These are phyloP conservation scores for Neospermospora avenae DNA, from an alignment of 2,329 filamentous ascomycete species.

Conservation along the genomic window DNA sequence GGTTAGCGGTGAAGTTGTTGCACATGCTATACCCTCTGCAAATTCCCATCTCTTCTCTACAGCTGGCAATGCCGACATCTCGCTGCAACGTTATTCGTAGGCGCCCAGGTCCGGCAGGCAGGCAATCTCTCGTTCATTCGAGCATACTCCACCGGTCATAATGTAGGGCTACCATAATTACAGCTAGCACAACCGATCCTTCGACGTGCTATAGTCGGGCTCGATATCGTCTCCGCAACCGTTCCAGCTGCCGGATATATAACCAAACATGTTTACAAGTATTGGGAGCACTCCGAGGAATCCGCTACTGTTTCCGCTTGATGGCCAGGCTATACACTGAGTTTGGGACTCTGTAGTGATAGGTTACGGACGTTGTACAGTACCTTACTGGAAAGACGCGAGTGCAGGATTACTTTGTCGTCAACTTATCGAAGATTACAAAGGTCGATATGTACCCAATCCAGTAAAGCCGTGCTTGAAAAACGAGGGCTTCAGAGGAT, in stretches of 20 bases:
- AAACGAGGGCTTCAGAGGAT: not conserved
- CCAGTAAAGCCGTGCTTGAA: not conserved
- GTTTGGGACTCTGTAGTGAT: not conserved
- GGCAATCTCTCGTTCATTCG: not conserved
- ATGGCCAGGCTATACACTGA: not conserved
- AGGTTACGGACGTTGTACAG: not conserved
- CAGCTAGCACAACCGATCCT: not conserved
- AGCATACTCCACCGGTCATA: not conserved
- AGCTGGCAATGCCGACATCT: not conserved
- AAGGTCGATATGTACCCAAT: not conserved
- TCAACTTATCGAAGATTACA: not conserved
- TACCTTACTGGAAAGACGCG: not conserved
- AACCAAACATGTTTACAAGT: not conserved
- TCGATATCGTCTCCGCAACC: not conserved
- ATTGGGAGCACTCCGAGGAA: not conserved
- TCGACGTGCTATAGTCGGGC: not conserved
- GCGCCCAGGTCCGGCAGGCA: not conserved
- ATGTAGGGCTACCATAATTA: not conserved
- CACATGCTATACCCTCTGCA: not conserved
- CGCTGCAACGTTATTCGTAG: not conserved
- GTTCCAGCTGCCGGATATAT: not conserved
- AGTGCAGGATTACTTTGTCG: not conserved
- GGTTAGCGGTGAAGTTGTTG: slow-evolving; percentile 7
- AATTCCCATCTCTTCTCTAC: not conserved
- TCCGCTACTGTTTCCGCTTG: not conserved